Conservation (phyloP, 768 basidiomycete genomes). For the Amanita thiersii region DNA sequence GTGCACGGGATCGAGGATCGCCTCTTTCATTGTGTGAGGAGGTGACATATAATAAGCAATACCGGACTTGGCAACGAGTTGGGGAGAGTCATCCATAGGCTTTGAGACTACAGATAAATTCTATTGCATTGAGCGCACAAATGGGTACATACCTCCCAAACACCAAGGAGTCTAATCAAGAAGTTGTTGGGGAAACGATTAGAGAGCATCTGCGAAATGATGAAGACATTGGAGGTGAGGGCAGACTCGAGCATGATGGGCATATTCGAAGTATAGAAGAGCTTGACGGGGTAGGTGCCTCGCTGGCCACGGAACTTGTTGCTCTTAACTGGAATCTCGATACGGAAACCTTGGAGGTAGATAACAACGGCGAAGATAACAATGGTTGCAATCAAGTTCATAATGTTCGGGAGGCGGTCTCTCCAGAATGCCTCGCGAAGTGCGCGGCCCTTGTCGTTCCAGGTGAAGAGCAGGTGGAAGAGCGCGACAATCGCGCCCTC, state of each 20-base stretch:
- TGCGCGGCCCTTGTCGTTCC: constrained; percentile 96
- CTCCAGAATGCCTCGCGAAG: constrained; percentile 98
- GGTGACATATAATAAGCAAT: constrained; percentile 98
- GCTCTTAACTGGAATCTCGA: constrained; percentile 97
- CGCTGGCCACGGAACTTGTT: constrained; percentile 95
- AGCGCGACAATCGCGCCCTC: constrained; percentile 94
- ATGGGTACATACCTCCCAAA: constrained; percentile 82
- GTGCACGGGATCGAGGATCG: constrained; percentile 89
- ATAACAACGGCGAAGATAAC: constrained; percentile 92
- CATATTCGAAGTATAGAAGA: constrained; percentile 99
- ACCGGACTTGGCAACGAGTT: constrained; percentile 83
- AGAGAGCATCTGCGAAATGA: constrained; percentile 93
- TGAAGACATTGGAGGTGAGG: constrained; percentile 89
- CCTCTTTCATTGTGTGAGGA: constrained; percentile 87
- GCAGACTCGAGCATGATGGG: constrained; percentile 98
- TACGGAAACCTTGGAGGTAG: constrained; percentile 97
- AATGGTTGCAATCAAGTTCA: constrained; percentile 93
- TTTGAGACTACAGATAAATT: constrained; percentile 21
- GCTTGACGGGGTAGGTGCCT: constrained; percentile 92
- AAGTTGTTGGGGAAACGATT: constrained; percentile 87
- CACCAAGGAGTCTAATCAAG: constrained; percentile 82
- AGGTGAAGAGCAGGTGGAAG: constrained; percentile 97
- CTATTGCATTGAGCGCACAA: background rate
- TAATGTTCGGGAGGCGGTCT: constrained; percentile 92
- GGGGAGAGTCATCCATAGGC: constrained; percentile 92